Base-by-base conservation (phyloP, 306 rosid species). In the Albizia julibrissin region DNA sequence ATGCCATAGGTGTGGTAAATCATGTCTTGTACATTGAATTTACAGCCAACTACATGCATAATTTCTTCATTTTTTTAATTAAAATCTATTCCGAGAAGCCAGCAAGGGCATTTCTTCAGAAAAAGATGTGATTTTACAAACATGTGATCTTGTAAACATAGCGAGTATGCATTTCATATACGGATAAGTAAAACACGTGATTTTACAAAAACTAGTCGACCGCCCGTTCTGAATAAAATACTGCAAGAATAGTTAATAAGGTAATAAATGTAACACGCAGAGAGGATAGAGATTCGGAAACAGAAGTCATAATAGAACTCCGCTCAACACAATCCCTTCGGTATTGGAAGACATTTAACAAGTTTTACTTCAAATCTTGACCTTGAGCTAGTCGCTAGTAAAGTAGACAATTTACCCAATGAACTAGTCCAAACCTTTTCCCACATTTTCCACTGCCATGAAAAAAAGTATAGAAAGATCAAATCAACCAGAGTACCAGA, bases 1-100 rank as follows among this genome's bases (percentile, higher is more conserved):
- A 77, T 3, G 71, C 39, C 78, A 42, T 56, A 21, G 54, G 64
- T 77, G 73, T 68, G 27, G 80, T 6, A 78, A 74, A 73, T 61
- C 74, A n/a, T 34, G 49, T 64, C 80, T 73, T 11, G 12, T 29
- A 10, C 18, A 79, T 58, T n/a, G 65, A 52, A 69, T 44, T 71
- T 52, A 71, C 27, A 9, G 4, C 12, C 18, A 70, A 31, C 58
- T 24, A 22, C 39, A 44, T 24, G 31, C 52, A 42, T 21, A 46
- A 61, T 5, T 59, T 59, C 29, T 27, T 33, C 50, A 24, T 72
- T 47, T 56, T 56, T 56, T 7, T 0, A 2, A 56, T 21, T 56
- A 56, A 69, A 11, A 59, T 50, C 76, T 68, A 79, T 49, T 82
- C 49, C 52, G 43, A 69, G 29, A 69, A 43, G 13, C 13, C 39